Conservation (phyloP, 345 rosid species). For the Acer saccharum region DNA sequence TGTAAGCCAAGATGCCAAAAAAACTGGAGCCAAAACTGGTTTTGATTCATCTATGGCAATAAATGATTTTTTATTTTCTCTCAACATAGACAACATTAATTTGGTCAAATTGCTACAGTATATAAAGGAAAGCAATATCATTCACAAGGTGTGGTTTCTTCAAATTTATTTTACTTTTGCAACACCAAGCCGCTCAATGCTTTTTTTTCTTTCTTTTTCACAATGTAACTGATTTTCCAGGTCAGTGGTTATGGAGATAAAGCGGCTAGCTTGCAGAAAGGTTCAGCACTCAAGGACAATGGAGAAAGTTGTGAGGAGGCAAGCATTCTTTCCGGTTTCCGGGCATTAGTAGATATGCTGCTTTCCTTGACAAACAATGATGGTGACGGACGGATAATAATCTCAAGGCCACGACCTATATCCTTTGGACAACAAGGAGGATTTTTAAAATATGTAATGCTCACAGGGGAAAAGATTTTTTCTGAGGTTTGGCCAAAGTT, state of each 20-base stretch:
- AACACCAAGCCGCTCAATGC: slow-evolving; percentile 11
- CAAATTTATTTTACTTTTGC: slow-evolving; percentile 2
- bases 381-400: slow-evolving; percentile 87
- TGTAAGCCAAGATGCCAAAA: slow-evolving; percentile 37
- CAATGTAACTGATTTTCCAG: slow-evolving; percentile 36
- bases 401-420: slow-evolving; percentile 55
- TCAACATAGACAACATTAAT: slow-evolving; percentile 86
- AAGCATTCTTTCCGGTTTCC: slow-evolving; percentile 73
- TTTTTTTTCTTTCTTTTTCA: slow-evolving; percentile 16
- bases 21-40: slow-evolving; percentile 32
- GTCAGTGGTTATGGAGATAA: slow-evolving; percentile 80
- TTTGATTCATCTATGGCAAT: slow-evolving; percentile 67
- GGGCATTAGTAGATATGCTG: slow-evolving; percentile 65
- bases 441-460: slow-evolving; percentile 83
- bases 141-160: slow-evolving; percentile 65
- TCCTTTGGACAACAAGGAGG: slow-evolving; percentile 55
- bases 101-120: slow-evolving; percentile 75
- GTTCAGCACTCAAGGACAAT: slow-evolving; percentile 29
- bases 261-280: slow-evolving; percentile 48
- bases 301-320: slow-evolving; percentile 41
- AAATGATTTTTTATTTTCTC: slow-evolving; percentile 80
- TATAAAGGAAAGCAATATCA: slow-evolving; percentile 77
- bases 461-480: slow-evolving; percentile 82
- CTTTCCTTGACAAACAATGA: slow-evolving; percentile 72
- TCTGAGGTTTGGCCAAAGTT: slow-evolving; percentile 63